A percentile compares a stretch with the other conserved stretches of the same genome.
These are phyloP conservation scores for Tuctoria greenei DNA, from an alignment of 176 grass and related monocot genomes.

Conservation along the genomic window DNA sequence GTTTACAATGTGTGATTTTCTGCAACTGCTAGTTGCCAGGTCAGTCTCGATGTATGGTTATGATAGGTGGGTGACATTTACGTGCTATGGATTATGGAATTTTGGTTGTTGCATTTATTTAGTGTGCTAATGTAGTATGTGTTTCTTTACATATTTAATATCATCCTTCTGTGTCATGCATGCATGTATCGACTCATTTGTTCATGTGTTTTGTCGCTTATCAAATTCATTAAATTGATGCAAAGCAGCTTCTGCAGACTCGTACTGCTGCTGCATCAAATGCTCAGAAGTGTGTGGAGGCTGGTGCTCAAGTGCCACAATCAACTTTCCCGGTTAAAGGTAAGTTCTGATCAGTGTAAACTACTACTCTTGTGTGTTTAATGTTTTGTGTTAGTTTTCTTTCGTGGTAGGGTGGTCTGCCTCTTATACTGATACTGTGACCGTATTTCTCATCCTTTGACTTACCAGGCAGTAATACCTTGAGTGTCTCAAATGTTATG, in stretches of 20 bases:
- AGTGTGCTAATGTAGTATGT: conserved; percentile 1
- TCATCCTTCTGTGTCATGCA: background rate
- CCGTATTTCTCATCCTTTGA: conserved; percentile 2
- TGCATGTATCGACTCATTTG: background rate
- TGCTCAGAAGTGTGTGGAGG: conserved; percentile 26
- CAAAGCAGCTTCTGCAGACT: conserved; percentile 30
- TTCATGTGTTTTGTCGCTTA: conserved; percentile 17
- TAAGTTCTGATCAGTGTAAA: background rate
- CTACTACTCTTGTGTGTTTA: background rate
- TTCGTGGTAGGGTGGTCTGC: background rate
- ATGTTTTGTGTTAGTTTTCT: background rate
- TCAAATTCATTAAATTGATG: conserved; percentile 12
- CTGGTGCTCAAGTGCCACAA: conserved; percentile 19
- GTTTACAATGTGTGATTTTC: background rate
- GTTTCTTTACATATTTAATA: background rate
- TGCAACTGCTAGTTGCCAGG: background rate
- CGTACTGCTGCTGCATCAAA: conserved; percentile 17
- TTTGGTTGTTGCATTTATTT: background rate
- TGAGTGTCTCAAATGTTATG: conserved; percentile 35
- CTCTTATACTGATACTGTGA: conserved; percentile 31
- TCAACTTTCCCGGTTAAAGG: conserved; percentile 37
- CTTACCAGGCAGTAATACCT: conserved; percentile 51
- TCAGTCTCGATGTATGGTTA: background rate
- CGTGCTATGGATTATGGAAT: background rate
- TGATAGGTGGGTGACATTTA: background rate